phyloP scores from a whole-genome alignment of 1,139 yeast genomes.

The Pichia sp. region DNA sequence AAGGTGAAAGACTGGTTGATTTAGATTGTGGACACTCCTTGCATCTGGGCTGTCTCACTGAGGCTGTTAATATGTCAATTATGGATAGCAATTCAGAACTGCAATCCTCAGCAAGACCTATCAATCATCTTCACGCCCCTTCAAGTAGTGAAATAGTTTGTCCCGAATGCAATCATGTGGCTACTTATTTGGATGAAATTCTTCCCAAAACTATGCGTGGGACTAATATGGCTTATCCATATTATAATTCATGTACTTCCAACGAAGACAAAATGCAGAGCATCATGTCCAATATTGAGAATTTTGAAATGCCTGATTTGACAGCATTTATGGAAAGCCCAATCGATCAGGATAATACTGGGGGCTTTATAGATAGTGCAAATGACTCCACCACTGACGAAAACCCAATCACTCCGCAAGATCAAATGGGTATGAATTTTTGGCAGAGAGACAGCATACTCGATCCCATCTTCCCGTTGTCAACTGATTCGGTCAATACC shows the following conservation, averaged over 20 bases:
- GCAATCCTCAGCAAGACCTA: neutral
- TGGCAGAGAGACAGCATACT: slow-evolving; percentile 10
- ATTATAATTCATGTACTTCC: neutral
- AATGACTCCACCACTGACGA: slow-evolving; percentile 1
- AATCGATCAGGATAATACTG: neutral
- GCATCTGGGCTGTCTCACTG: slow-evolving; percentile 16
- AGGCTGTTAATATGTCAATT: neutral
- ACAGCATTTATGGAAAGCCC: neutral
- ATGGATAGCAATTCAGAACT: neutral
- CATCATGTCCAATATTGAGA: slow-evolving; percentile 1
- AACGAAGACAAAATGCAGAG: neutral
- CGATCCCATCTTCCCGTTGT: neutral
- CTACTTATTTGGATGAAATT: slow-evolving; percentile 3
- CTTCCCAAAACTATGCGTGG: neutral
- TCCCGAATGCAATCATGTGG: slow-evolving; percentile 9
- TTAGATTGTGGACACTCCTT: slow-evolving; percentile 16
- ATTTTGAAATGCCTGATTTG: neutral
- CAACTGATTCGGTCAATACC: neutral
- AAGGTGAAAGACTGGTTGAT: slow-evolving; percentile 16
- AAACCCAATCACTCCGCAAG: slow-evolving; percentile 16
- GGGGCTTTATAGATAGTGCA: neutral
- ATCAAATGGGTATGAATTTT: slow-evolving; percentile 15
- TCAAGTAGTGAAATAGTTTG: slow-evolving; percentile 11
- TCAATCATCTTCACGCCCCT: neutral
- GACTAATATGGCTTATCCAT: too few species aligned